Conservation (phyloP, 2,329 filamentous ascomycete species). For the Epichloe typhina region DNA sequence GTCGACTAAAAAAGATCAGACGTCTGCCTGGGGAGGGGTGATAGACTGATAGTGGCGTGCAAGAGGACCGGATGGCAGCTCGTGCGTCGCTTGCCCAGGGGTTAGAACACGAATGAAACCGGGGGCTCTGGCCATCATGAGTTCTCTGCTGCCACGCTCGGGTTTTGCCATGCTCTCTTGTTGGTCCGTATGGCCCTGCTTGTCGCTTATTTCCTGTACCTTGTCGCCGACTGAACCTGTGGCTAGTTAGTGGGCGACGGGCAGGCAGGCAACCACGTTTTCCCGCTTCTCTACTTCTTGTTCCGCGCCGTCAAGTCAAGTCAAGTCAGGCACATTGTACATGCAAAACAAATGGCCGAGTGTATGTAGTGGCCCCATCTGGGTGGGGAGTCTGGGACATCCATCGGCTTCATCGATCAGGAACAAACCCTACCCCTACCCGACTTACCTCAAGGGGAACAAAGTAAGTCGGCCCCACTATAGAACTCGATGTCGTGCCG, state of each 20-base stretch:
- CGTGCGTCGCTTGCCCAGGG: not conserved
- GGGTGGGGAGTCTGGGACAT: too few relatives aligned
- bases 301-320: not conserved
- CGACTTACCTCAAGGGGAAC: not conserved
- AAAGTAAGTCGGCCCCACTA: not conserved
- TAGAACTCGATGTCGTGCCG: not conserved
- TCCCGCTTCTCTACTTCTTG: not conserved
- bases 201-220: not conserved
- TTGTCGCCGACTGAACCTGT: not conserved
- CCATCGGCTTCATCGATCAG: not conserved
- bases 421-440: not conserved
- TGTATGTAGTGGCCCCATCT: too few relatives aligned
- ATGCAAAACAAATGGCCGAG: not conserved
- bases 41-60: not conserved
- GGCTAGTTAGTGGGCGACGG: too few relatives aligned
- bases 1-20: not conserved
- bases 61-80: slow-evolving; percentile 2
- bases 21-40: not conserved
- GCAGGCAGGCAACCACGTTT: too few relatives aligned
- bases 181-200: not conserved
- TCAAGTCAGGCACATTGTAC: not conserved
- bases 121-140: slow-evolving; percentile 2
- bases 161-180: not conserved
- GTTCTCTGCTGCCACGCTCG: not conserved
- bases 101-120: slow-evolving; percentile 2